phyloP scores from a whole-genome alignment of 1,284 basidiomycete genomes.

The Somion occarium region DNA sequence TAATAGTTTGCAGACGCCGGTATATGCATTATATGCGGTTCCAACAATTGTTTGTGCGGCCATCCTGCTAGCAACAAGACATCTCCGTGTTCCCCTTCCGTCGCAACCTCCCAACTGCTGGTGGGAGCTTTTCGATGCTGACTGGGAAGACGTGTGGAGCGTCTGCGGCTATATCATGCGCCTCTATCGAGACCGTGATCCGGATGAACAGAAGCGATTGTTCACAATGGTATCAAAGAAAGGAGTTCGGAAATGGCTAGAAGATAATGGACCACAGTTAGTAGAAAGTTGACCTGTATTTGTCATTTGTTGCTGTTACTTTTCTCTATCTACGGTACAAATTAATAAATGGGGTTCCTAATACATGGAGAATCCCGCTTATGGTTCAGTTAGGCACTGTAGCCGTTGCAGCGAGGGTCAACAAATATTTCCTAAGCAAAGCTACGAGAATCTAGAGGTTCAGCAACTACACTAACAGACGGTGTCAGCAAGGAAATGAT shows the following conservation, averaged over 20 bases:
- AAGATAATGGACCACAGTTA: no score
- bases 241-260: constrained; percentile 72
- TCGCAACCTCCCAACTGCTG: constrained; percentile 63
- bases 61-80: constrained; percentile 72
- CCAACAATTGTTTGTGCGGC: constrained; percentile 86
- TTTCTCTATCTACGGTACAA: no score
- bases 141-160: constrained; percentile 80
- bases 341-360: no score
- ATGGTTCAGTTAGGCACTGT: no score
- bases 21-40: constrained; percentile 84
- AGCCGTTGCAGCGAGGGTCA: no score
- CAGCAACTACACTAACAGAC: no score
- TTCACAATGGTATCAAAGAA: constrained; percentile 61
- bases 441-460: no score
- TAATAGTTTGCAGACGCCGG: constrained; percentile 80
- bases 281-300: no score
- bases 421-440: no score
- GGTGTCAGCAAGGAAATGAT: no score
- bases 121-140: constrained; percentile 87
- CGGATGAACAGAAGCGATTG: constrained; percentile 37
- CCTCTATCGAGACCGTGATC: constrained; percentile 52
- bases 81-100: constrained; percentile 69
- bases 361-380: no score
- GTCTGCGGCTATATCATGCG: constrained; percentile 78
- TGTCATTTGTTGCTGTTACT: no score